Evolutionary conservation across 345 rosid genomes (phyloP).

Genomic region (Crucihimalaya himalaica): DNA sequence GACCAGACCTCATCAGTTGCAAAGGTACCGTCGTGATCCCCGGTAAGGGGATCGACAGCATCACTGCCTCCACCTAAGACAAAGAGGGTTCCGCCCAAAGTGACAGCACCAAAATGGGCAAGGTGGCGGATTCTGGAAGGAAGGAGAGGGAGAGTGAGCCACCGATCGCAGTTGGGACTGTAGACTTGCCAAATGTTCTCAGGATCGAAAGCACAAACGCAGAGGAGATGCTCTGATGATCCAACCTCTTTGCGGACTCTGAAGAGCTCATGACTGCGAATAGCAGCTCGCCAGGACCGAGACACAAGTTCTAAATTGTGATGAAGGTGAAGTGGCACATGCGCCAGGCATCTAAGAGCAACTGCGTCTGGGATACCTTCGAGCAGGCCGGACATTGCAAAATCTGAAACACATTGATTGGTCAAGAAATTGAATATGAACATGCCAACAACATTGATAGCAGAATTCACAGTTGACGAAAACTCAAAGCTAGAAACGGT

Average conservation of each 20-base stretch:
- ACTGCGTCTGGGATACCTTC: slow-evolving; percentile 95
- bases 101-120: slow-evolving; percentile 80
- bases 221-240: slow-evolving; percentile 70
- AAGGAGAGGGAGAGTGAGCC: slow-evolving; percentile 90
- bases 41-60: slow-evolving; percentile 85
- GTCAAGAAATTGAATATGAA: not conserved
- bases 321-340: slow-evolving; percentile 72
- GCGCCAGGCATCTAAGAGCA: slow-evolving; percentile 90
- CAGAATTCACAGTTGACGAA: too few relatives aligned
- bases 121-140: slow-evolving; percentile 87
- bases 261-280: slow-evolving; percentile 73
- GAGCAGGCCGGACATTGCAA: slow-evolving; percentile 76
- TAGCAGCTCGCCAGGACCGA: slow-evolving; percentile 85
- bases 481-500: too few relatives aligned
- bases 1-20: slow-evolving; percentile 95
- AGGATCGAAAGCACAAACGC: slow-evolving; percentile 87
- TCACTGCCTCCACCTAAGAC: slow-evolving; percentile 98
- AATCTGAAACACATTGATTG: slow-evolving; percentile 15
- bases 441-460: too few relatives aligned
- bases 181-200: slow-evolving; percentile 97
- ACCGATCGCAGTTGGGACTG: slow-evolving; percentile 72
- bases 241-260: slow-evolving; percentile 72
- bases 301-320: slow-evolving; percentile 89
- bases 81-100: slow-evolving; percentile 65
- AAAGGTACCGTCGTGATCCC: slow-evolving; percentile 94